Conservation (phyloP, 2,329 filamentous ascomycete genomes). For the Ophiostoma fasciatum region DNA sequence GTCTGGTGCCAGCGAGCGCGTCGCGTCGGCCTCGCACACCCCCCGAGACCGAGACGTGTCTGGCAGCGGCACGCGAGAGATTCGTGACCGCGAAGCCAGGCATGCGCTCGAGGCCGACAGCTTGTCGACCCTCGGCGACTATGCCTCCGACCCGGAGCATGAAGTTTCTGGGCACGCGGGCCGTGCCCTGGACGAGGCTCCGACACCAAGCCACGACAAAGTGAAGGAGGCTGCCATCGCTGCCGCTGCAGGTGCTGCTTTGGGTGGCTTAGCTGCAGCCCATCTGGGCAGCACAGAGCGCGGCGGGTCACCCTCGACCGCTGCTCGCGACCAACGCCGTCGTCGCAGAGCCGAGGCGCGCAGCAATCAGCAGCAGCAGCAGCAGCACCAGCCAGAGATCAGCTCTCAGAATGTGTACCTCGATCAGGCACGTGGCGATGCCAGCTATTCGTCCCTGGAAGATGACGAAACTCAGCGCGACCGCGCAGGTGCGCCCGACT, state of each 20-base stretch:
- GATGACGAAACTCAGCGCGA: too few species aligned
- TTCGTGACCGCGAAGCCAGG: conserved; percentile 37
- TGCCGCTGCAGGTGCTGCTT: conserved; percentile 29
- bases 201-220: conserved; percentile 27
- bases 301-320: conserved; percentile 24
- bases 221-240: conserved; percentile 29
- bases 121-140: conserved; percentile 19
- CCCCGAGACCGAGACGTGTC: conserved; percentile 5
- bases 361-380: conserved; percentile 30
- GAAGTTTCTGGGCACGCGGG: not conserved
- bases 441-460: too few species aligned
- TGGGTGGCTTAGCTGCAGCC: conserved; percentile 22
- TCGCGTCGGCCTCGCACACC: conserved; percentile 11
- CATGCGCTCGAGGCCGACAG: conserved; percentile 38
- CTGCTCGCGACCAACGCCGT: conserved; percentile 37
- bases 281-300: too few species aligned
- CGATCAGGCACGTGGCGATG: too few species aligned
- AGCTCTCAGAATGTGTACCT: too few species aligned
- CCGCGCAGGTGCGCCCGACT: too few species aligned
- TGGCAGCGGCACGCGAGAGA: conserved; percentile 25
- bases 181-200: conserved; percentile 26
- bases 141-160: conserved; percentile 26
- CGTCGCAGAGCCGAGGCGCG: conserved; percentile 37
- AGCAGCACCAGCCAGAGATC: conserved; percentile 30
- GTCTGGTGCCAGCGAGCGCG: conserved; percentile 41